Base-by-base conservation (phyloP, 768 basidiomycete species). In the Udeniomyces megalosporus region DNA sequence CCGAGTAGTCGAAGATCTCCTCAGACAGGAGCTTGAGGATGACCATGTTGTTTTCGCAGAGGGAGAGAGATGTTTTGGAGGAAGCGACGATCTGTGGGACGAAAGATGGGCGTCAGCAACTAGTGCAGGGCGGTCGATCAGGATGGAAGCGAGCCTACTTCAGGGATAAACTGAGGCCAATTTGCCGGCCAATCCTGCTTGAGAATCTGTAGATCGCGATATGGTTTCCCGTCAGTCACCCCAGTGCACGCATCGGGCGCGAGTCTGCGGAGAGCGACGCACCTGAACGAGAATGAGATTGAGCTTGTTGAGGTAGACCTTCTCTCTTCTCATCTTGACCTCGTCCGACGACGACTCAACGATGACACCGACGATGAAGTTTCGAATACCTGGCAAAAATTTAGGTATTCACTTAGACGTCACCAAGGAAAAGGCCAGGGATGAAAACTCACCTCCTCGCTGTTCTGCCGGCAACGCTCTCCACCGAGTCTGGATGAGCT, bases 121-220 rank as follows among this genome's bases (percentile, higher is more conserved):
- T n/a, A n/a, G n/a, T n/a, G n/a, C n/a, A n/a, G n/a, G n/a, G n/a
- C n/a, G n/a, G n/a, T n/a, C n/a, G n/a, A n/a, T n/a, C n/a, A n/a
- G n/a, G n/a, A n/a, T n/a, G n/a, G 7, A 57, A 28, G 32, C 17
- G 54, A 17, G 6, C 20, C 28, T 56, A 62, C 61, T 34, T 62
- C 62, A 42, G 62, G 62, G 32, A 64, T 64, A 45, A 64, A 64
- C 31, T 58, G 57, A 31, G 93, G 92, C 95, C 95, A 99, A 70
- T 95, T 91, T 73, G 95, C 88, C 28, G 93, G 93, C 95, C 95
- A 99, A 73, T 96, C 95, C 78, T 97, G 95, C 76, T 97, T 99
- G 67, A 99, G 78, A 65, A 99, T 95, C 91, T 99, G 70, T 22
- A 4, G n/a, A 35, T 12, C 5, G n/a, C 31, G 17, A 26, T 46